Evolutionary conservation across 768 basidiomycete genomes (phyloP).

Genomic region (Amanita inopinata): DNA sequence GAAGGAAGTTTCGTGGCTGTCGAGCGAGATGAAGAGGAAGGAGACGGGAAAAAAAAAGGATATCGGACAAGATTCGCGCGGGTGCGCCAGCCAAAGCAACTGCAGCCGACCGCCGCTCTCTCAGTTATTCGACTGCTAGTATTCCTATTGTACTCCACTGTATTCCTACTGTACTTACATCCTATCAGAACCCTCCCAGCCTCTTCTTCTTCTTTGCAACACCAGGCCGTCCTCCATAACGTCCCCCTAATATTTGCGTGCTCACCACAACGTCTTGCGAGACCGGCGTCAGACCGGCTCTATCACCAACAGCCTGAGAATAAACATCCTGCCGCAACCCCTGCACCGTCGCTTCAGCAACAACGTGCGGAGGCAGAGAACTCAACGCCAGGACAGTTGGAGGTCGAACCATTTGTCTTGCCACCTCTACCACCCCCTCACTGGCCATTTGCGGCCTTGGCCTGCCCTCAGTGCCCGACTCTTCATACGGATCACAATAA

Average conservation of each 20-base stretch:
- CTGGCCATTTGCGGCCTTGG: constrained; percentile 3
- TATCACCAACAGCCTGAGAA: neutral
- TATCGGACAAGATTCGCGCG: constrained; percentile 4
- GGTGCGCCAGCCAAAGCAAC: neutral
- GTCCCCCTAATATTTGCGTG: constrained; percentile 67
- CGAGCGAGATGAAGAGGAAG: constrained; percentile 10
- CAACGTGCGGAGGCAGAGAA: constrained; percentile 14
- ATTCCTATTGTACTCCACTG: neutral
- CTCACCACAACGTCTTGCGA: constrained; percentile 42
- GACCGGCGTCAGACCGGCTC: neutral
- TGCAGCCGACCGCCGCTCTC: too few relatives aligned
- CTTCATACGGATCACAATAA: constrained; percentile 48
- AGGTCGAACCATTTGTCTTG: constrained; percentile 20
- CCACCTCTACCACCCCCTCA: neutral
- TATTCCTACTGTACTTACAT: constrained; percentile 1
- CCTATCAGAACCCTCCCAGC: constrained; percentile 74
- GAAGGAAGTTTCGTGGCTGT: constrained; percentile 11
- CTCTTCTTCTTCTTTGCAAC: constrained; percentile 58
- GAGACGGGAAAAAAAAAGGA: constrained; percentile 8
- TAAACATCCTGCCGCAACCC: neutral
- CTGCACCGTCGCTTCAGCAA: constrained; percentile 10
- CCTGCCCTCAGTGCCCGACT: constrained; percentile 8
- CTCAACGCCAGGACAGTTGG: constrained; percentile 29
- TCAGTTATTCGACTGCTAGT: too few relatives aligned
- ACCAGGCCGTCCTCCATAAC: constrained; percentile 51